These are phyloP conservation scores for Myriosclerotinia scirpicola DNA, from an alignment of 2,329 filamentous ascomycete genomes.

Conservation along the genomic window DNA sequence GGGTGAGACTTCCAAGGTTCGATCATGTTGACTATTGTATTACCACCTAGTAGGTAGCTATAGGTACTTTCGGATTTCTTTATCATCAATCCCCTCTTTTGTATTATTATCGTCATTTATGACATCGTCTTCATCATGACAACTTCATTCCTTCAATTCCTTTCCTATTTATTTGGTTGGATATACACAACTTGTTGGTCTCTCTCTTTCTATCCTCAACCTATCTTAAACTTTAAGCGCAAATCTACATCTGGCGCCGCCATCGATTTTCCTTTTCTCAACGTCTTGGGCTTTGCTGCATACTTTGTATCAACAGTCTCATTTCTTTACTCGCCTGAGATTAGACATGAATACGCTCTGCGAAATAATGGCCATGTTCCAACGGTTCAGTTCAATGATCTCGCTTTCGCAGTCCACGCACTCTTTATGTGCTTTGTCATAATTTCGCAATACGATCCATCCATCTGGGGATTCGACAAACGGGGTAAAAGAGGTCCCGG, in stretches of 20 bases:
- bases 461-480: constrained; percentile 73
- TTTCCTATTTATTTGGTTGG: constrained; percentile 69
- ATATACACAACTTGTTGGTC: constrained; percentile 78
- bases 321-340: constrained; percentile 76
- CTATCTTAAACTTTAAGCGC: constrained; percentile 74
- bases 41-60: no score
- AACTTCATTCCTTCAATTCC: constrained; percentile 46
- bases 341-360: constrained; percentile 79
- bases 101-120: background rate
- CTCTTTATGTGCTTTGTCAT: constrained; percentile 68
- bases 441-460: constrained; percentile 73
- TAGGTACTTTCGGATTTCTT: no score
- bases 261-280: constrained; percentile 82
- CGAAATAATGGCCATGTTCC: constrained; percentile 75
- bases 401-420: constrained; percentile 83
- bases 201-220: constrained; percentile 89
- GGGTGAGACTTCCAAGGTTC: no score
- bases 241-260: constrained; percentile 79
- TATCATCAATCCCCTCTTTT: background rate
- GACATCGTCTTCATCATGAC: constrained; percentile 30
- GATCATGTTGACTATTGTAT: background rate
- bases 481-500: constrained; percentile 49
- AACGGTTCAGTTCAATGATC: constrained; percentile 86
- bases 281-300: constrained; percentile 66
- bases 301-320: constrained; percentile 74